Conservation (phyloP, 805 yeast genomes). For the Zygosaccharomyces pseudorouxii region DNA sequence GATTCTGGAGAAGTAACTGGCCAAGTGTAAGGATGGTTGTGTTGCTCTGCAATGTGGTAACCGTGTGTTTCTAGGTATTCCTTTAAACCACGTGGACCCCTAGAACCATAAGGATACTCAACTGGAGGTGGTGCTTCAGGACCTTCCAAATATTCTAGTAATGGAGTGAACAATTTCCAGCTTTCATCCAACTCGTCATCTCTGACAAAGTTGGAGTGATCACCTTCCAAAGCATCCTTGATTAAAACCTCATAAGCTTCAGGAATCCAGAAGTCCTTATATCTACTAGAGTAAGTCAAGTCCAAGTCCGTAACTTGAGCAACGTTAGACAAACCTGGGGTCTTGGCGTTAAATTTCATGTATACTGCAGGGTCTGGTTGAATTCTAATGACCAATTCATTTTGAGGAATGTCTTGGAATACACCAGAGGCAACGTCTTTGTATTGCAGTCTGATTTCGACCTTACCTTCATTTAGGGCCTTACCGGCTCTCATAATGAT, state of each 20-base stretch:
- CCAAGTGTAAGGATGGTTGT: constrained; percentile 74
- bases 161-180: constrained; percentile 91
- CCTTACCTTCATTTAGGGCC: constrained; percentile 92
- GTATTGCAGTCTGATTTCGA: constrained; percentile 91
- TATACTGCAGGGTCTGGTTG: constrained; percentile 96
- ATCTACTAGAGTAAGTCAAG: constrained; percentile 76
- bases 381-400: constrained; percentile 88
- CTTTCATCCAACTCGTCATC: constrained; percentile 94
- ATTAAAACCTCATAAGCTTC: constrained; percentile 96
- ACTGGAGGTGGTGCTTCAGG: constrained; percentile 61
- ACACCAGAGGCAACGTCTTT: constrained; percentile 80
- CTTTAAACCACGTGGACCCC: constrained; percentile 72
- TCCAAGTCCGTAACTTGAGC: constrained; percentile 87
- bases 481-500: constrained; percentile 94
- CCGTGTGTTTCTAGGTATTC: constrained; percentile 65
- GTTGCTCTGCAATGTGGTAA: constrained; percentile 52
- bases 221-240: constrained; percentile 84
- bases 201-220: constrained; percentile 95
- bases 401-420: constrained; percentile 75
- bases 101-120: constrained; percentile 80
- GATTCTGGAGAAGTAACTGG: constrained; percentile 61
- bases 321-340: constrained; percentile 83
- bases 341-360: constrained; percentile 86
- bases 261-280: constrained; percentile 87
- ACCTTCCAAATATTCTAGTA: constrained; percentile 74